phyloP scores from a whole-genome alignment of 129 eudicot genomes.

The Calendula officinalis region DNA sequence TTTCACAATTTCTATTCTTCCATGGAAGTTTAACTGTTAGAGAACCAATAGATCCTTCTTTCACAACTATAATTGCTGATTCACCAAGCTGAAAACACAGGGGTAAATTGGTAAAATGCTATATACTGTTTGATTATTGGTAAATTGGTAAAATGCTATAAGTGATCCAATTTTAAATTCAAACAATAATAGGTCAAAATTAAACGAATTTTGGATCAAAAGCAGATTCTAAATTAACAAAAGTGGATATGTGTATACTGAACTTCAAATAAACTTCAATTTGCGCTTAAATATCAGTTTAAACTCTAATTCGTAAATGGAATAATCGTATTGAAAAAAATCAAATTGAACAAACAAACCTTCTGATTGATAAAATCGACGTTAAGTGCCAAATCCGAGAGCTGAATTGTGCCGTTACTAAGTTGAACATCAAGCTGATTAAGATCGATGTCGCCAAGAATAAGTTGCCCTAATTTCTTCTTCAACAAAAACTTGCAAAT shows the following conservation, averaged over 20 bases:
- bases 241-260: too few relatives aligned
- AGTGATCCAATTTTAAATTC: background rate
- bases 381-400: slow-evolving; percentile 81
- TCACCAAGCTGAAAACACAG: slow-evolving; percentile 56
- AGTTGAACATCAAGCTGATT: slow-evolving; percentile 96
- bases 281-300: background rate
- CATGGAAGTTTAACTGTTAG: slow-evolving; percentile 68
- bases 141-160: background rate
- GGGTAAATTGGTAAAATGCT: too few relatives aligned
- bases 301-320: background rate
- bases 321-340: background rate
- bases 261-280: background rate
- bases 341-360: slow-evolving; percentile 32
- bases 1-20: slow-evolving; percentile 66
- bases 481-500: slow-evolving; percentile 74
- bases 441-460: slow-evolving; percentile 91
- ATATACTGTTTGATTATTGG: too few relatives aligned
- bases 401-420: slow-evolving; percentile 75
- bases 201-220: background rate
- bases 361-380: slow-evolving; percentile 74
- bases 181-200: background rate
- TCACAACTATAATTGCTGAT: slow-evolving; percentile 51
- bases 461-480: slow-evolving; percentile 85
- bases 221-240: too few relatives aligned
- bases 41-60: slow-evolving; percentile 84